phyloP scores from a whole-genome alignment of 2,329 filamentous ascomycete genomes.

The Phyllosticta citrichinensis region DNA sequence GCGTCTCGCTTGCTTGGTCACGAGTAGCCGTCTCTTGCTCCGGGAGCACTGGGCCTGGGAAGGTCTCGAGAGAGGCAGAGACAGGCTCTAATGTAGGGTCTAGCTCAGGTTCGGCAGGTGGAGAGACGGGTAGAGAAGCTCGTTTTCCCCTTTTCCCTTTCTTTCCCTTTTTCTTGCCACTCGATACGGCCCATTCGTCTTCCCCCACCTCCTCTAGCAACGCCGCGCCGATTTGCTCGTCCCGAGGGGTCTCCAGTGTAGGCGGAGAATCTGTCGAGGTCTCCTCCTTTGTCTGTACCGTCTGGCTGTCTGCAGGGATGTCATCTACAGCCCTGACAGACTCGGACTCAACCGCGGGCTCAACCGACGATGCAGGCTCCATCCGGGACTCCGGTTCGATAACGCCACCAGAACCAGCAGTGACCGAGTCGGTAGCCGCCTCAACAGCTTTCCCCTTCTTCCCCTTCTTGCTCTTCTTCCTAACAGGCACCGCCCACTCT shows the following conservation, averaged over 20 bases:
- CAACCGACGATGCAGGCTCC: background rate
- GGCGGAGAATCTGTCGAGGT: background rate
- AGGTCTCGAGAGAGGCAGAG: background rate
- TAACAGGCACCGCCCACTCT: constrained; percentile 26
- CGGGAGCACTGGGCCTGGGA: background rate
- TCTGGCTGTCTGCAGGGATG: background rate
- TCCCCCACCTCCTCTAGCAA: background rate
- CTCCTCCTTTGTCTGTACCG: background rate
- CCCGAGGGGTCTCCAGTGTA: background rate
- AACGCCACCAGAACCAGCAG: background rate
- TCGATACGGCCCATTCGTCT: background rate
- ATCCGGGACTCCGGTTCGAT: background rate
- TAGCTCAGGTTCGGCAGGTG: background rate
- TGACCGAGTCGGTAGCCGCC: background rate
- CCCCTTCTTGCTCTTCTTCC: constrained; percentile 41
- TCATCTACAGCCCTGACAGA: background rate
- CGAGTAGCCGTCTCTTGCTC: background rate
- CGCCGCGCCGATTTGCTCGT: background rate
- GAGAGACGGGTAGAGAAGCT: background rate
- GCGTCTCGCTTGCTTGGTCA: too few species aligned
- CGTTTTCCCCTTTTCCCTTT: constrained; percentile 22
- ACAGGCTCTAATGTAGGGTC: background rate
- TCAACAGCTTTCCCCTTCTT: constrained; percentile 7
- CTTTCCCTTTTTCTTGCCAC: constrained; percentile 14
- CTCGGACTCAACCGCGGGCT: background rate